These are phyloP conservation scores for Coemansia sp. DNA, from an alignment of 192 early-diverging fungal species.

Conservation along the genomic window DNA sequence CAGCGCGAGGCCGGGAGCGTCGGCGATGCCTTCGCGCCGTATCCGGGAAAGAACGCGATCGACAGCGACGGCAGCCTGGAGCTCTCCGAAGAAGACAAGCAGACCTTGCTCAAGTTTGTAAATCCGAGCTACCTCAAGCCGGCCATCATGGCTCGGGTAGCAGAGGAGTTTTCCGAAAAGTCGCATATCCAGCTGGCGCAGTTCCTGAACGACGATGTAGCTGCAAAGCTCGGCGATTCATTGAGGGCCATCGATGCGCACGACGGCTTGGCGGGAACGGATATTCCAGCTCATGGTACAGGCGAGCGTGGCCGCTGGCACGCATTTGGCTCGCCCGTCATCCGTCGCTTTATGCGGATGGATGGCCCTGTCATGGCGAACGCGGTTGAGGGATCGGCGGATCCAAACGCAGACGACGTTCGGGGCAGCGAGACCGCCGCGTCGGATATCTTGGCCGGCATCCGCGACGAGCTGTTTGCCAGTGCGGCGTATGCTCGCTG, in stretches of 20 bases:
- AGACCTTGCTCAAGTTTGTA: slow-evolving; percentile 53
- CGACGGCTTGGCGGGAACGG: slow-evolving; percentile 44
- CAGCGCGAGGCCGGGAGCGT: slow-evolving; percentile 32
- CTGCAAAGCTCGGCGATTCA: slow-evolving; percentile 32
- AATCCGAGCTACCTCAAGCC: slow-evolving; percentile 65
- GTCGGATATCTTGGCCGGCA: slow-evolving; percentile 30
- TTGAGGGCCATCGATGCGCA: slow-evolving; percentile 47
- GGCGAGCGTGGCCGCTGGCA: slow-evolving; percentile 59
- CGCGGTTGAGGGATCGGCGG: not conserved
- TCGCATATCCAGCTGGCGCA: slow-evolving; percentile 63
- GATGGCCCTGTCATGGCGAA: slow-evolving; percentile 15
- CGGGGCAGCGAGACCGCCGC: slow-evolving; percentile 14
- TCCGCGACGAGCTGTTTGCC: slow-evolving; percentile 53
- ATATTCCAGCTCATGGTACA: slow-evolving; percentile 58
- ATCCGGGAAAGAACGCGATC: slow-evolving; percentile 5
- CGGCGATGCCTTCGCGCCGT: slow-evolving; percentile 33
- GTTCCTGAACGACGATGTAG: slow-evolving; percentile 56
- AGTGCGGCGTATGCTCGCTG: slow-evolving; percentile 60
- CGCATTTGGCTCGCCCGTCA: slow-evolving; percentile 62
- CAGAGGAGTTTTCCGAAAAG: slow-evolving; percentile 64
- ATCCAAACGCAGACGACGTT: not conserved
- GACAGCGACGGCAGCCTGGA: slow-evolving; percentile 18
- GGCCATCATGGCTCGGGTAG: slow-evolving; percentile 52
- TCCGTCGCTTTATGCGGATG: slow-evolving; percentile 61
- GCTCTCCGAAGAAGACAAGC: slow-evolving; percentile 54